Conservation (phyloP, 805 yeast genomes). For the Nakazawaea populi region DNA sequence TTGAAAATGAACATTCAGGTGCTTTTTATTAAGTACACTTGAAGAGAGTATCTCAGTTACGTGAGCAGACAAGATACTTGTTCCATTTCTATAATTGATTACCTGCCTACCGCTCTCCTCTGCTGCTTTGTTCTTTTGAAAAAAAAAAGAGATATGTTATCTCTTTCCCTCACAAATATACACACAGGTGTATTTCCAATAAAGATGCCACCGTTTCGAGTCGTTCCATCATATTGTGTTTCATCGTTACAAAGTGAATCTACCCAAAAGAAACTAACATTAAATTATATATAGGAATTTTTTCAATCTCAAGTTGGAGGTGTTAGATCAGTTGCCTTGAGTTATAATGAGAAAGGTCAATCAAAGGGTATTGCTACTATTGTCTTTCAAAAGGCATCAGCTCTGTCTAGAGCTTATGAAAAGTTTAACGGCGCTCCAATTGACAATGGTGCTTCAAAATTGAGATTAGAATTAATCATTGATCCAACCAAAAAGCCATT, state of each 20-base stretch:
- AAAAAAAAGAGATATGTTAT: too few relatives aligned
- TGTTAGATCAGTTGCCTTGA: conserved; percentile 61
- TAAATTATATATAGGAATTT: conserved; percentile 57
- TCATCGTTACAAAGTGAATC: neutral
- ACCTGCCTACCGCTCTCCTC: neutral
- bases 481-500: conserved; percentile 79
- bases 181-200: too few relatives aligned
- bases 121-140: neutral
- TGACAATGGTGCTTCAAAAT: conserved; percentile 74
- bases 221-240: neutral
- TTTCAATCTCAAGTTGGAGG: conserved; percentile 86
- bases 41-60: neutral
- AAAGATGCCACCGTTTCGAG: neutral
- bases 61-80: conserved; percentile 7
- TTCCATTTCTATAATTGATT: neutral
- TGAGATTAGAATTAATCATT: conserved; percentile 75
- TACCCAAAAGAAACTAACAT: neutral
- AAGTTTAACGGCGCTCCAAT: conserved; percentile 90
- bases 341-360: conserved; percentile 83
- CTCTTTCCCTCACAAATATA: too few relatives aligned
- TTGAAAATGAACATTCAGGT: neutral
- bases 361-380: conserved; percentile 91
- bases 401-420: conserved; percentile 74
- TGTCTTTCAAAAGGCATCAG: conserved; percentile 60
- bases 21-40: conserved; percentile 7